These are phyloP conservation scores for Apiotrichum sp. DNA, from an alignment of 1,284 basidiomycete genomes.

Conservation along the genomic window DNA sequence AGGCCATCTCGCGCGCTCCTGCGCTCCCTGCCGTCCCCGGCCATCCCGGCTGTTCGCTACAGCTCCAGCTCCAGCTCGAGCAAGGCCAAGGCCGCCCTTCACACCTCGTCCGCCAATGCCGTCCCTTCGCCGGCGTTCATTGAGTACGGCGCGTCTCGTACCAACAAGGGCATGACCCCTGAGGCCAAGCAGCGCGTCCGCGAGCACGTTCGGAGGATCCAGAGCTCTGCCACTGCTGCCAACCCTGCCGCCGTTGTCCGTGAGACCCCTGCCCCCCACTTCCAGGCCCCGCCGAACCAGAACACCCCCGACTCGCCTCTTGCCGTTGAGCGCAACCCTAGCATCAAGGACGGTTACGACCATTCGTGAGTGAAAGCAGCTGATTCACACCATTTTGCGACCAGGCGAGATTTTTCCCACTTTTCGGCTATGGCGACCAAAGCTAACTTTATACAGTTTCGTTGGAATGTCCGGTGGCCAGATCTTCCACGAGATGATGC, in stretches of 20 bases:
- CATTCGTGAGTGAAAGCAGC: constrained; percentile 32
- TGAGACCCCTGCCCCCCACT: constrained; percentile 42
- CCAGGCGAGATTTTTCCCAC: too few species aligned
- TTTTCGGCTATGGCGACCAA: too few species aligned
- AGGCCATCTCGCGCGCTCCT: constrained; percentile 14
- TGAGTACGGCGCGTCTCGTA: constrained; percentile 16
- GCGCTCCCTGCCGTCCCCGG: constrained; percentile 8
- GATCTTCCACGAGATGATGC: constrained; percentile 99
- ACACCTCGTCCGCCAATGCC: constrained; percentile 30
- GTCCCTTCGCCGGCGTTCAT: constrained; percentile 9
- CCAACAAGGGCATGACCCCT: constrained; percentile 34
- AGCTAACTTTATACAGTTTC: constrained; percentile 52
- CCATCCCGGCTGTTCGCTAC: constrained; percentile 21
- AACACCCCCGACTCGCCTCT: constrained; percentile 29
- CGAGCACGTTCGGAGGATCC: constrained; percentile 61
- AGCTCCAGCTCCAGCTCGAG: constrained; percentile 3
- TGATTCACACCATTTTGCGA: background rate
- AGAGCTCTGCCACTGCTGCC: constrained; percentile 56
- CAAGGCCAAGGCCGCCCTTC: constrained; percentile 10
- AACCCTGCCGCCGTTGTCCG: constrained; percentile 57
- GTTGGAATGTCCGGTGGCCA: constrained; percentile 92
- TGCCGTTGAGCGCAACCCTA: constrained; percentile 11
- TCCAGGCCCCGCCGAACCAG: constrained; percentile 38
- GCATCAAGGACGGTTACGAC: constrained; percentile 25
- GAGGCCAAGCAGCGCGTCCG: constrained; percentile 56